Percentiles rank a stretch among this genome's conserved stretches.
Conservation (phyloP, 164 flowering plant species). For the Platanus orientalis region DNA sequence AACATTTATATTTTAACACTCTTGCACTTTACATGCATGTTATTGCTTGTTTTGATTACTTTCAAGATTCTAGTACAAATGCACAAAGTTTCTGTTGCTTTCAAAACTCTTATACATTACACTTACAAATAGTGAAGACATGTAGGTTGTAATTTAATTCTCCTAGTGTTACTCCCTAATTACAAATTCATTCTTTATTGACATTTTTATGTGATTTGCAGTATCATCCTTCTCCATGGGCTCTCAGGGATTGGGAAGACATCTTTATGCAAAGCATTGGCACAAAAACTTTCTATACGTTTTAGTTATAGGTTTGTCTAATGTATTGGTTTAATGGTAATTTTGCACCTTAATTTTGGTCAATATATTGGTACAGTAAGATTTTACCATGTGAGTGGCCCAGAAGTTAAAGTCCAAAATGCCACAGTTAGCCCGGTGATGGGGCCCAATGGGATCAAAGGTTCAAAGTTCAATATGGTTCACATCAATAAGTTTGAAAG, state of each 20-base stretch:
- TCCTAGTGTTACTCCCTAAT: background rate
- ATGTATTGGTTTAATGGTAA: background rate
- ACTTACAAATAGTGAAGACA: background rate
- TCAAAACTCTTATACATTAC: too few species aligned
- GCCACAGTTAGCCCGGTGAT: too few species aligned
- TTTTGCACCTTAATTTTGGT: background rate
- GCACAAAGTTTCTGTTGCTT: background rate
- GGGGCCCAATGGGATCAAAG: too few species aligned
- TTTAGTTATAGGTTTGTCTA: constrained; percentile 58
- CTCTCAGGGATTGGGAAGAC: constrained; percentile 99
- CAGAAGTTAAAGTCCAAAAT: too few species aligned
- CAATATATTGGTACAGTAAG: background rate
- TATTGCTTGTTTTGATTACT: background rate
- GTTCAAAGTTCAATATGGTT: too few species aligned
- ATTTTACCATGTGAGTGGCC: background rate
- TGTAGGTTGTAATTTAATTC: background rate
- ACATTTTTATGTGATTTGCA: constrained; percentile 24
- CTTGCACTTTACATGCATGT: too few species aligned
- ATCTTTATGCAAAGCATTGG: constrained; percentile 94
- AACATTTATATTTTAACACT: too few species aligned
- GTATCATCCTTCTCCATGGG: constrained; percentile 94
- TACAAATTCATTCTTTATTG: background rate
- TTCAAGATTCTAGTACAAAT: background rate
- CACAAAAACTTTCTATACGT: constrained; percentile 91
- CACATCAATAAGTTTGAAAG: too few species aligned